These are phyloP conservation scores for Xylaria bambusicola DNA, from an alignment of 495 filamentous ascomycete genomes.

Conservation along the genomic window DNA sequence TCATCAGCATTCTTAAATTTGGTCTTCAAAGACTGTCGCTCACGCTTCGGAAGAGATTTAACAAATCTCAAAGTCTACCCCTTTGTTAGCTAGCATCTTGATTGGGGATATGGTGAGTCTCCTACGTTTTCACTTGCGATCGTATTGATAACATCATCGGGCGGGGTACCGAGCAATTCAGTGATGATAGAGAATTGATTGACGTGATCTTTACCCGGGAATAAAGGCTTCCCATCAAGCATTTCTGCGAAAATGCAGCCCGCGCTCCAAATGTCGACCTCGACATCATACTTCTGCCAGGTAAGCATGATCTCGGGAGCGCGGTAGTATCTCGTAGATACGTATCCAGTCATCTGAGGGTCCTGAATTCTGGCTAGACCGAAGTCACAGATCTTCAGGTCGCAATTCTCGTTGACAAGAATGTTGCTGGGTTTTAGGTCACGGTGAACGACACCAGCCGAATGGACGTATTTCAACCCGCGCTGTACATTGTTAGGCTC, in stretches of 20 bases:
- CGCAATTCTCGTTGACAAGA: slow-evolving; percentile 98
- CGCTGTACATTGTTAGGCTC: slow-evolving; percentile 60
- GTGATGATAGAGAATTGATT: slow-evolving; percentile 99
- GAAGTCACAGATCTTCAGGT: slow-evolving; percentile 99
- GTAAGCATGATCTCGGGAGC: slow-evolving; percentile 99
- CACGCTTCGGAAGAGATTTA: slow-evolving; percentile 94
- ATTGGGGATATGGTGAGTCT: background rate
- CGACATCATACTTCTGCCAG: slow-evolving; percentile 99
- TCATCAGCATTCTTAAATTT: slow-evolving; percentile 97
- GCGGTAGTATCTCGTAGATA: slow-evolving; percentile 97
- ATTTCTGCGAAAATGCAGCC: slow-evolving; percentile 99
- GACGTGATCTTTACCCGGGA: slow-evolving; percentile 98
- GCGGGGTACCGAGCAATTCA: slow-evolving; percentile 94
- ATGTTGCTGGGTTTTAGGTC: slow-evolving; percentile 99
- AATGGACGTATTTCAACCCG: slow-evolving; percentile 98
- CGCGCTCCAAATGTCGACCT: slow-evolving; percentile 99
- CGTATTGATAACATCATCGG: slow-evolving; percentile 96
- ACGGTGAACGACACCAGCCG: slow-evolving; percentile 94
- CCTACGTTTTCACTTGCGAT: slow-evolving; percentile 97
- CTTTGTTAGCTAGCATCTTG: slow-evolving; percentile 5
- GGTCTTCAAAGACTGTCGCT: slow-evolving; percentile 82
- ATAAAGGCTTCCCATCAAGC: slow-evolving; percentile 96
- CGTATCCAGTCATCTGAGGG: slow-evolving; percentile 99
- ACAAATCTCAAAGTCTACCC: slow-evolving; percentile 92
- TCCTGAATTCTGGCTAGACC: slow-evolving; percentile 96